Percentiles rank a stretch among this genome's conserved stretches.
Conservation (phyloP, 805 yeast genomes). For the Barnettozyma californica region DNA sequence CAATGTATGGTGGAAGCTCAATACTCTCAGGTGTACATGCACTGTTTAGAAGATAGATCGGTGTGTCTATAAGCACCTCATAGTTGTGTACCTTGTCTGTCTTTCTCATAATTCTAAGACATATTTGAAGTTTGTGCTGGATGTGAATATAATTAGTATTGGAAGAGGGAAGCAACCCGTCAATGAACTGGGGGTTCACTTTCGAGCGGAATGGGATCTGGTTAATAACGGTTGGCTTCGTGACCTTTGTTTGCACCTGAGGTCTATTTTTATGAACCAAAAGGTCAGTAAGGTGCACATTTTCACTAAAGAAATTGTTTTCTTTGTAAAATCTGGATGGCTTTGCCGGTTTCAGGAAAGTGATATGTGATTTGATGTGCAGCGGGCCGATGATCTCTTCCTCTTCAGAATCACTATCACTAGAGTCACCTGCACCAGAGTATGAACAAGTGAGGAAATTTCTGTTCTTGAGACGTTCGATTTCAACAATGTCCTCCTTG, state of each 20-base stretch:
- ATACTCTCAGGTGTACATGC: constrained; percentile 33
- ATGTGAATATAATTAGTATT: constrained; percentile 58
- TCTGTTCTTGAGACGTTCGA: constrained; percentile 47
- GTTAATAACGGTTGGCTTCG: constrained; percentile 10
- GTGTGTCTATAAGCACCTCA: constrained; percentile 78
- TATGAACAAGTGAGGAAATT: constrained; percentile 57
- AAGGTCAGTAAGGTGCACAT: constrained; percentile 3
- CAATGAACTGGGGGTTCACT: constrained; percentile 12
- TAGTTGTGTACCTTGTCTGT: constrained; percentile 57
- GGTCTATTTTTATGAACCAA: constrained; percentile 10
- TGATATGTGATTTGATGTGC: constrained; percentile 12
- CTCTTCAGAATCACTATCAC: constrained; percentile 26
- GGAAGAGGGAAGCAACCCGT: constrained; percentile 42
- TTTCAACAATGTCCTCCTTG: constrained; percentile 51
- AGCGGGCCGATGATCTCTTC: constrained; percentile 20
- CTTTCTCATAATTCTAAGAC: constrained; percentile 61
- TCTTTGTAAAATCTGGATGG: constrained; percentile 7
- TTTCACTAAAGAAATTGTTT: constrained; percentile 1
- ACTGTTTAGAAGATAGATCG: constrained; percentile 49
- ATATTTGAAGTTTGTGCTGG: constrained; percentile 64
- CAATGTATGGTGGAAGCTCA: constrained; percentile 33
- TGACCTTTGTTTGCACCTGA: constrained; percentile 9
- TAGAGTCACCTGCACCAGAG: constrained; percentile 24
- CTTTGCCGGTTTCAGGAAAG: constrained; percentile 20
- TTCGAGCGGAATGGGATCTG: constrained; percentile 10